phyloP scores from a whole-genome alignment of 2,329 filamentous ascomycete genomes.

The Ramularia endophylla region DNA sequence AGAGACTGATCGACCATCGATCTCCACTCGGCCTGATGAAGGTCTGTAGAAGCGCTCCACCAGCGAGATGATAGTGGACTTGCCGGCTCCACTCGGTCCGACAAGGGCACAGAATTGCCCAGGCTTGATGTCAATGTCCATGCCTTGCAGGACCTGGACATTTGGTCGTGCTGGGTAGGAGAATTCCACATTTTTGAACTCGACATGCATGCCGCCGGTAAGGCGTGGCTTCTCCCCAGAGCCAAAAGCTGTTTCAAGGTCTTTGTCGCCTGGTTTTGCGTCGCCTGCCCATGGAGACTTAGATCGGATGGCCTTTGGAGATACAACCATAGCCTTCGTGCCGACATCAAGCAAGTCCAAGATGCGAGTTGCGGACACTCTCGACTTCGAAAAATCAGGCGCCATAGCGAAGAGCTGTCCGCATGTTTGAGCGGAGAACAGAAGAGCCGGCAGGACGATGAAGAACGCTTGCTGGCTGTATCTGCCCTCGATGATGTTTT shows the following conservation, averaged over 20 bases:
- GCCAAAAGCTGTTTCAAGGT: constrained; percentile 6
- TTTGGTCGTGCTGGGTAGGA: constrained; percentile 60
- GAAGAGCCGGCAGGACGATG: constrained; percentile 64
- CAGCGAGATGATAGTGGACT: constrained; percentile 37
- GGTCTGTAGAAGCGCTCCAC: constrained; percentile 54
- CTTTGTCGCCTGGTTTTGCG: constrained; percentile 2
- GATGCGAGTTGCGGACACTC: constrained; percentile 55
- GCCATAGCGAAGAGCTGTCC: constrained; percentile 70
- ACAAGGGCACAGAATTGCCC: constrained; percentile 39
- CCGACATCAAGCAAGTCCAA: constrained; percentile 37
- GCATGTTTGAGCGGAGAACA: constrained; percentile 67
- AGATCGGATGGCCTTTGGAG: constrained; percentile 4
- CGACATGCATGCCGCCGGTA: constrained; percentile 31
- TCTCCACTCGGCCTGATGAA: constrained; percentile 56
- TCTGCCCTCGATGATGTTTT: constrained; percentile 59
- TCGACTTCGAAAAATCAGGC: constrained; percentile 66
- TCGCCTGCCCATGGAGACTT: constrained; percentile 2
- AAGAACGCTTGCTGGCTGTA: constrained; percentile 66
- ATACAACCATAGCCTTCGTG: constrained; percentile 12
- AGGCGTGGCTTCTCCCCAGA: constrained; percentile 1
- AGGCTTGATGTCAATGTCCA: constrained; percentile 27
- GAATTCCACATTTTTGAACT: constrained; percentile 57
- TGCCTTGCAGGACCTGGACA: constrained; percentile 47
- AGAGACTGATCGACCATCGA: constrained; percentile 38
- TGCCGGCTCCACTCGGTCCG: constrained; percentile 36